A percentile compares a stretch with the other conserved stretches of the same genome.
Conservation (phyloP, 139 green algal species). For the Parachlorella kessleri region DNA sequence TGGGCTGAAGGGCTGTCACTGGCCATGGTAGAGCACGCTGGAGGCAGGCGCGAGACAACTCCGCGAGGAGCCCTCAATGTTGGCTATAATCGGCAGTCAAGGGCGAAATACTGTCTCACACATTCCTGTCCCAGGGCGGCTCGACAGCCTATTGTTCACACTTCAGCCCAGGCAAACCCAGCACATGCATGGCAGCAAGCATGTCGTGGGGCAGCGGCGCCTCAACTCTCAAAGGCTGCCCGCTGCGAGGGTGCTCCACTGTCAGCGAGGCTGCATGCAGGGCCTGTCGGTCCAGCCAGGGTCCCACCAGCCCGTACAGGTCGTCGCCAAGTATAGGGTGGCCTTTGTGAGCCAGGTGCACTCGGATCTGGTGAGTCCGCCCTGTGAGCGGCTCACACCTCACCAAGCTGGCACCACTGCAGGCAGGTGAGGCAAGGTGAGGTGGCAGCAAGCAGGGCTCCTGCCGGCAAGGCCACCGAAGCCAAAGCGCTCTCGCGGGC, state of each 20-base stretch:
- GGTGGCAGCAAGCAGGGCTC: neutral
- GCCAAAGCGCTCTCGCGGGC: no score
- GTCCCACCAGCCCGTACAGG: slow-evolving; percentile 60
- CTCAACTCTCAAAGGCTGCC: slow-evolving; percentile 40
- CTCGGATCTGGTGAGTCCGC: slow-evolving; percentile 66
- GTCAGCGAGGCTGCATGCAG: slow-evolving; percentile 65
- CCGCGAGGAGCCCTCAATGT: no score
- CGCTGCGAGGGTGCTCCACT: slow-evolving; percentile 50
- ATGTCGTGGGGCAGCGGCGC: slow-evolving; percentile 72
- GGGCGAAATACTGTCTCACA: no score
- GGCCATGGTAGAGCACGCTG: no score
- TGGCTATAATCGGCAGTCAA: no score
- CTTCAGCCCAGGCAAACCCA: no score
- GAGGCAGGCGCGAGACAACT: no score
- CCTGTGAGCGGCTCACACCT: slow-evolving; percentile 44
- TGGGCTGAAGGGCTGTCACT: no score
- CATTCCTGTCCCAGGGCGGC: no score
- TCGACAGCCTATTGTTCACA: no score
- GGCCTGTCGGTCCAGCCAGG: slow-evolving; percentile 68
- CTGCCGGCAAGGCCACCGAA: neutral
- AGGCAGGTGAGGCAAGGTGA: neutral
- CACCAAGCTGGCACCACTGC: slow-evolving; percentile 18
- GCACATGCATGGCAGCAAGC: slow-evolving; percentile 20
- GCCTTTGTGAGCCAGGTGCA: slow-evolving; percentile 63
- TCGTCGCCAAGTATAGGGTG: slow-evolving; percentile 67